Base-by-base conservation (phyloP, 768 basidiomycete species). In the Suillus variegatus region DNA sequence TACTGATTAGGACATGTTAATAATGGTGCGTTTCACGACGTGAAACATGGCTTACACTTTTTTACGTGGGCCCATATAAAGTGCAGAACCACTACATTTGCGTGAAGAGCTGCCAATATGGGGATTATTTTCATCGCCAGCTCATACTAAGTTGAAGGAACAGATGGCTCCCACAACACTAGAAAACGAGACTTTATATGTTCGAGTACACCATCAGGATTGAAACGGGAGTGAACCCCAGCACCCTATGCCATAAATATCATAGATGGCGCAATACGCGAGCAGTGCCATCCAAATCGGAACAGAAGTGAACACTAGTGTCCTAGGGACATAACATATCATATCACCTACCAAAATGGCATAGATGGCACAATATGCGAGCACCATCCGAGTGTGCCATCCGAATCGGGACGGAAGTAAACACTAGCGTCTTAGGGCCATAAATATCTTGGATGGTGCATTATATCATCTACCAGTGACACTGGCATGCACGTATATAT, bases 381-480 rank as follows among this genome's bases (percentile, higher is more conserved):
- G 28, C 28, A 4, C 28, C 28, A 28, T 28, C 28, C 28, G 4
- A 28, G 28, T 4, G 28, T 28, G 28, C 28, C 28, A 28, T 28
- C 28, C 4, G 28, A 28, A 28, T 28, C 28, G 28, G 28, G 4
- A 28, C 28, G 4, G 28, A 28, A 28, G 28, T 10, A 2, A 49
- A 49, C 22, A 0, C 6, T 49, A 5, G 0, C 22, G 14, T 41
- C 40, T 14, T 41, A 14, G 13, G 1, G 9, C 40, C 4, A 49
- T 13, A 49, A 49, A n/a, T 49, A 13, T 12, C 13, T 20, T 51
- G 43, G 71, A 32, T 73, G 75, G 35, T 67, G 9, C 16, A 5
- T 54, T 54, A 54, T 18, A 28, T 28, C 28, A 28, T 28, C 28
- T 28, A 28, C 4, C 28, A 28, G 28, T 28, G 28, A 28, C 4